Base-by-base conservation (phyloP, 2,329 filamentous ascomycete species). In the Phyllosticta citrichinensis region DNA sequence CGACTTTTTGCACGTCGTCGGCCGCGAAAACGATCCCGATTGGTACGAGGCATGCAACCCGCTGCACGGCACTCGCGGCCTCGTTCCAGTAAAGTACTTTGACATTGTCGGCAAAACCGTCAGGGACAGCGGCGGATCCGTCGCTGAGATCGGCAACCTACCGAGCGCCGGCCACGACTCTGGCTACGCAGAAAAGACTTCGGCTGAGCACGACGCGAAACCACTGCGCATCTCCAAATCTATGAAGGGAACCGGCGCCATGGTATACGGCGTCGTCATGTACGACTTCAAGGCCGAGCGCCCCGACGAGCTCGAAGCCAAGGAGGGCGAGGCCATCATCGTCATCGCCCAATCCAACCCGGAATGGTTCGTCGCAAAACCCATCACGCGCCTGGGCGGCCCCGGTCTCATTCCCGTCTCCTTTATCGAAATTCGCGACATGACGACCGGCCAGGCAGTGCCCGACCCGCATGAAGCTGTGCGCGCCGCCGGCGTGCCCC, bases 11-110 rank as follows among this genome's bases (percentile, higher is more conserved):
- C 93, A 97, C 79, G 94, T 99, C 65, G 93, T 97, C 74, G 91
- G 89, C 69, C 88, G 93, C 74, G 94, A 97, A 78, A 87, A 97
- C 80, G 93, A 97, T 73, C 78, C 80, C 51, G 91, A 97, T 73
- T 99, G 94, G 93, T 99, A 97, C 81, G 94, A 97, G 77, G 94
- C 93, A 61, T 97, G 91, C 81, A 99, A 99, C 73, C 94, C 94
- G 63, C 81, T 96, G 66, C 91, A 89, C 69, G 88, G 88, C 75
- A 90, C 91, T 57, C 86, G 91, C 66, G 94, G 94, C 64, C 83
- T 99, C 63, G 94, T 99, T 53, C 94, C 94, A 8, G 94, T 97
- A 62, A 85, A 87, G 62, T 97, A 91, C 77, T 99, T 99, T 75
- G 91, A 97, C 74, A 84, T 87, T 50, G 83, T 99, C 56, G 92